Evolutionary conservation across 208 protist species (phyloP).

Genomic region (Phytomonas sp.): DNA sequence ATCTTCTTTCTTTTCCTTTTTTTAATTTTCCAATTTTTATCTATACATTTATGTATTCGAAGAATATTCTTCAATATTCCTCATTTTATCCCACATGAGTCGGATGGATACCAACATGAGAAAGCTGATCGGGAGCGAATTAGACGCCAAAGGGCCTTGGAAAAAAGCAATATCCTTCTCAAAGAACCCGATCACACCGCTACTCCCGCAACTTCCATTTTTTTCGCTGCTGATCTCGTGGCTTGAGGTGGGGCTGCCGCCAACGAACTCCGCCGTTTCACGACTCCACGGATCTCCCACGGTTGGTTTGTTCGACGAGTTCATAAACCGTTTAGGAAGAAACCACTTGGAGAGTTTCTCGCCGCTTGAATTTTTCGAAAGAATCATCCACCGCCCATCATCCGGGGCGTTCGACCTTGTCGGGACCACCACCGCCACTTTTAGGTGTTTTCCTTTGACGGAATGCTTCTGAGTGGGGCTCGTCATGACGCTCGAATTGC

Average conservation of each 20-base stretch:
- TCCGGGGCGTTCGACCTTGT: constrained; percentile 6
- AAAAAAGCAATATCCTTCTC: not conserved
- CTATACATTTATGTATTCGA: not conserved
- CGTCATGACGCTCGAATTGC: constrained; percentile 28
- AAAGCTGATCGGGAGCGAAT: not conserved
- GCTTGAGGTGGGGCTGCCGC: not conserved
- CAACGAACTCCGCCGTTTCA: not conserved
- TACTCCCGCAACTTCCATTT: not conserved
- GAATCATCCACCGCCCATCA: constrained; percentile 28
- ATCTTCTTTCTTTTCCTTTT: constrained; percentile 4
- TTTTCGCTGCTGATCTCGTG: not conserved
- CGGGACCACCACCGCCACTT: constrained; percentile 30
- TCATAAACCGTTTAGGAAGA: not conserved
- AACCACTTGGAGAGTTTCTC: not conserved
- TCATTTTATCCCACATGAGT: not conserved
- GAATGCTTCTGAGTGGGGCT: constrained; percentile 27
- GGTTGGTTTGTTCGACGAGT: not conserved
- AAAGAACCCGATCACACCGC: not conserved
- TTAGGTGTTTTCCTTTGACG: constrained; percentile 28
- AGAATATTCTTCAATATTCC: not conserved
- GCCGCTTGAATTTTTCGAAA: too few relatives aligned
- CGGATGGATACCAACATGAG: not conserved
- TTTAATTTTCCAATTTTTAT: constrained; percentile 7
- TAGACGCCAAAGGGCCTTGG: not conserved
- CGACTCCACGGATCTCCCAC: not conserved